Base-by-base conservation (phyloP, 192 early-diverging fungal species). In the Coemansia sp. region DNA sequence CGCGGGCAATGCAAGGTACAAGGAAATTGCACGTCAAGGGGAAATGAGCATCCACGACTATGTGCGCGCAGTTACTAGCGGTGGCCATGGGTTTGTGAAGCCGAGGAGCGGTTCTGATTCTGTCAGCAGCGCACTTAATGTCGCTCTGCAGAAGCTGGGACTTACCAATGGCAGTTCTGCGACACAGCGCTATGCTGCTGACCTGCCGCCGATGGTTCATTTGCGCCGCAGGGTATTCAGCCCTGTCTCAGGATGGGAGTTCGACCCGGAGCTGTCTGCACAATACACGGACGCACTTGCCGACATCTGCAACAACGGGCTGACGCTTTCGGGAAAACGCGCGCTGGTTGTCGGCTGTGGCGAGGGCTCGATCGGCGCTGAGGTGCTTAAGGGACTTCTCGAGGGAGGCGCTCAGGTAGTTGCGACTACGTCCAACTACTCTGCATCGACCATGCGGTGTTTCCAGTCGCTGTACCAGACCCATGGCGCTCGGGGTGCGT, bases 361-460 rank as follows among this genome's bases (percentile, higher is more conserved):
- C 61, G 87, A 85, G 57, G 94, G 88, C 63, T 96, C 94, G 4
- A 98, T 98, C 72, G 96, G 96, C 69, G 87, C 92, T n/a, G 90
- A 94, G 64, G 85, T 98, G 34, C 84, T 98, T 64, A 92, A 94
- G 80, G 93, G 90, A 21, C 78, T 96, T 41, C 77, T 98, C 11
- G 91, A 89, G 33, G 92, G 92, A 67, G 96, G 96, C 62, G 93
- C 92, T 52, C 83, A 88, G 68, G 94, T 96, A 26, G 81, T 98
- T 63, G 94, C 92, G 8, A 98, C 96, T 12, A 98, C 96, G 38
- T 96, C 94, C 6, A 88, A 92, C 60, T 95, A 93, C 85, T 94
- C 90, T 68, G 88, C 85, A 58, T 71, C 82, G 2, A 89, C 87
- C 14, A 92, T 91, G 34, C 90, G 93, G 78, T 95, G 92, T 73